Evolutionary conservation across 176 grass and related monocot species (phyloP).

Genomic region (Rhynchospora breviuscula): DNA sequence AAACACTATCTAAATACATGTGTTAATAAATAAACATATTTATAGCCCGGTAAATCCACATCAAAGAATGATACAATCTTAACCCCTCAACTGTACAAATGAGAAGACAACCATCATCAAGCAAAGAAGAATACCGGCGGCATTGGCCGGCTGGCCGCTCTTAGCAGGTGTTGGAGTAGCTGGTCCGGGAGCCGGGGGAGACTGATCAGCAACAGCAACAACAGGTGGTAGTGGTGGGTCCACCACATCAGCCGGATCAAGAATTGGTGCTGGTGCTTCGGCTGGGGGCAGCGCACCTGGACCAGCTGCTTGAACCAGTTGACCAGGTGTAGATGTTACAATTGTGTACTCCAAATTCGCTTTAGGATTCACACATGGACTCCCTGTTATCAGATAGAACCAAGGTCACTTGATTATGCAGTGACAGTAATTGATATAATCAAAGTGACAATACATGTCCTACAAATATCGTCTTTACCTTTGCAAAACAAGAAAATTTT

Average conservation of each 20-base stretch:
- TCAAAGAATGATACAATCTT: slow-evolving; percentile 7
- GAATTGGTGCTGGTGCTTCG: slow-evolving; percentile 52
- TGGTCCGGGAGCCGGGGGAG: slow-evolving; percentile 11
- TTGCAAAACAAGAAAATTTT: not conserved
- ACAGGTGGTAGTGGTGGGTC: slow-evolving; percentile 78
- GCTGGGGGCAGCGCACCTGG: slow-evolving; percentile 53
- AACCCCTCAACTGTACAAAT: slow-evolving; percentile 15
- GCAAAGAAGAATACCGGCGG: not conserved
- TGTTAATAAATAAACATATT: not conserved
- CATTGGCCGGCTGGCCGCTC: slow-evolving; percentile 3
- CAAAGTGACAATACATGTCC: not conserved
- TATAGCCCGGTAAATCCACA: not conserved
- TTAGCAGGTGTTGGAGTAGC: not conserved
- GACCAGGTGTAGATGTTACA: slow-evolving; percentile 46
- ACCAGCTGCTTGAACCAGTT: slow-evolving; percentile 33
- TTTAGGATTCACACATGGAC: slow-evolving; percentile 57
- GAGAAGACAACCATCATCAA: slow-evolving; percentile 3
- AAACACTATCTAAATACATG: slow-evolving; percentile 17
- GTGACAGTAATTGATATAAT: not conserved
- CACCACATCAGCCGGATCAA: slow-evolving; percentile 48
- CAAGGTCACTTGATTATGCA: not conserved
- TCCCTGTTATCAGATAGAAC: slow-evolving; percentile 38
- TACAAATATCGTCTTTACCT: not conserved
- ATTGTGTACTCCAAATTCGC: slow-evolving; percentile 64
- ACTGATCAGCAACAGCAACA: slow-evolving; percentile 16